Evolutionary conservation across 1,139 yeast genomes (phyloP), one percentile per base, ranked within the genome.

Genomic region (Yamadazyma friedrichii): DNA sequence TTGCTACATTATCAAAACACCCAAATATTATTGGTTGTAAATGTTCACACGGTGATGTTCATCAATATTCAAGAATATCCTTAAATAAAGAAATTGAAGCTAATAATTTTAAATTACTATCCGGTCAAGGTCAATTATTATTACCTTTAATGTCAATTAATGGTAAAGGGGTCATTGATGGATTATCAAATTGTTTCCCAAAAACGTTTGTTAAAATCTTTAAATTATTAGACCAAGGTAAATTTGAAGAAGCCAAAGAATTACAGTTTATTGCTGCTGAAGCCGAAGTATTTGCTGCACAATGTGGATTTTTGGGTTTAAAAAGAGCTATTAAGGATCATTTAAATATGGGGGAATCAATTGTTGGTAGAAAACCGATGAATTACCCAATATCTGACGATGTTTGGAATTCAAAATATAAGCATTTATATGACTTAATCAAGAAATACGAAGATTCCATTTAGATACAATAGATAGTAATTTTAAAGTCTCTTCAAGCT

Each of bases 1-100:
- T 65, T 40, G 52, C 48, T 40, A 48, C 46, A 33, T 54, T 68
- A 29, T 55, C 66, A n/a, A 45, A 44, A 38, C 77, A 72, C 52
- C 62, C 64, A 33, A 70, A 72, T 45, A 67, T 74, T 37, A 71
- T 71, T 35, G 79, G 78, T 11, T 59, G 65, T 50, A 74, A 74
- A 55, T 59, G 70, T 41, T 65, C 78, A 12, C 71, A 71, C 56
- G 44, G 66, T 37, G 59, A 61, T 46, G 57, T 64, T 11, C 40
- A 47, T 17, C 45, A 44, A 31, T 47, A 62, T 40, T 56, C 65
- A 11, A 50, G 65, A 42, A 52, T 71, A 33, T 72, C 70, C 3
- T 52, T 62, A 29, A 59, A 59, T 48, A 62, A 62, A 26, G 57
- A 57, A 32, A 60, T 67, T 38, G 47, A 43, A 32, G 41, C 36